These are phyloP conservation scores for Gamarada debralockiae DNA, from an alignment of 495 filamentous ascomycete genomes.

Conservation along the genomic window DNA sequence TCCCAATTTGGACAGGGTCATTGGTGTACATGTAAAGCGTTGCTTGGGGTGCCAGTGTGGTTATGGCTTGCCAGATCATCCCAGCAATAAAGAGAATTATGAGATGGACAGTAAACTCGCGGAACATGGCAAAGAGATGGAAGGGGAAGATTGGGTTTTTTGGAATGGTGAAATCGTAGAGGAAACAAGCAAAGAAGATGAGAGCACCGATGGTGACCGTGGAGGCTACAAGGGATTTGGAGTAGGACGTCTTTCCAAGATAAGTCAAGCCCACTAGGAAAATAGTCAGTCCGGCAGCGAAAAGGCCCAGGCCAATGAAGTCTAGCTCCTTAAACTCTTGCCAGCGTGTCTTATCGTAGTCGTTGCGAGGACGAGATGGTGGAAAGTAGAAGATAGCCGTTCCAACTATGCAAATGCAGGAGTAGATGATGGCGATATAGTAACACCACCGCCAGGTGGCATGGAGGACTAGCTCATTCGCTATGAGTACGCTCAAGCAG, in stretches of 20 bases:
- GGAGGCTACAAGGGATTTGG: slow-evolving; percentile 16
- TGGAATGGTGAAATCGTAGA: slow-evolving; percentile 25
- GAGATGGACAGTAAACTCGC: slow-evolving; percentile 27
- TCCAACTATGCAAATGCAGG: slow-evolving; percentile 22
- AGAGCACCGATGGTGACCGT: slow-evolving; percentile 25
- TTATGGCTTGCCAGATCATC: slow-evolving; percentile 27
- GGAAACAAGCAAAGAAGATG: slow-evolving; percentile 24
- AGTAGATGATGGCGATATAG: slow-evolving; percentile 30
- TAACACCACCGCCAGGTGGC: slow-evolving; percentile 21
- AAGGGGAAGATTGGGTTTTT: slow-evolving; percentile 29
- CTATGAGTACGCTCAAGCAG: slow-evolving; percentile 17
- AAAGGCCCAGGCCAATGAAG: slow-evolving; percentile 28
- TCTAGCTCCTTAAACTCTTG: slow-evolving; percentile 31
- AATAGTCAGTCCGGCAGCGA: slow-evolving; percentile 25
- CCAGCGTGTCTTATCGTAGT: slow-evolving; percentile 22
- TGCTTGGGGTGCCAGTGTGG: slow-evolving; percentile 24
- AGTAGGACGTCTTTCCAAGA: slow-evolving; percentile 14
- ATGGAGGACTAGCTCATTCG: slow-evolving; percentile 16
- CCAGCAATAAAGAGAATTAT: slow-evolving; percentile 28
- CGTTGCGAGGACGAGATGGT: slow-evolving; percentile 28
- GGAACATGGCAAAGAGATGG: slow-evolving; percentile 23
- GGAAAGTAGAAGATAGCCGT: slow-evolving; percentile 31
- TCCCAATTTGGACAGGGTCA: slow-evolving; percentile 24
- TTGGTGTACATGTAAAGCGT: slow-evolving; percentile 26
- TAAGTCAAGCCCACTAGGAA: slow-evolving; percentile 29